These are phyloP conservation scores for Trichophyton equinum DNA, from an alignment of 2,329 filamentous ascomycete genomes.

Conservation along the genomic window DNA sequence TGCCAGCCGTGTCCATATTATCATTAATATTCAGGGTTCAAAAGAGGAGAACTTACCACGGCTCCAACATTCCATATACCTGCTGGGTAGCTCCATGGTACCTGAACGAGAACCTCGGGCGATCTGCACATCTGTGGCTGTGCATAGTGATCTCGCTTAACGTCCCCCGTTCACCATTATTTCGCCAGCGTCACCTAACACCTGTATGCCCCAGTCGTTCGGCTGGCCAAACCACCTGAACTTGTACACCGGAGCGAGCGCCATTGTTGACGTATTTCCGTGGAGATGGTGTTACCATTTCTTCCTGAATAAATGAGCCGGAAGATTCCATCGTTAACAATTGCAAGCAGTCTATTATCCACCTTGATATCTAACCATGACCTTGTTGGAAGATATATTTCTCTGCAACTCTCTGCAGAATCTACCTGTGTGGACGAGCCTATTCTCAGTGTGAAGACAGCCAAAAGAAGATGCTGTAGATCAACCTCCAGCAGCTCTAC, in stretches of 20 bases:
- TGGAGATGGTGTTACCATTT: conserved; percentile 5
- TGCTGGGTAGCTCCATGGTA: conserved; percentile 18
- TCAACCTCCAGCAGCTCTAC: conserved; percentile 6
- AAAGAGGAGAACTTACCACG: conserved; percentile 12
- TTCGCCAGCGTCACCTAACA: conserved; percentile 27
- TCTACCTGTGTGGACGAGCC: conserved; percentile 7
- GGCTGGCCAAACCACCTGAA: conserved; percentile 25
- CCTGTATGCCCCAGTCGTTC: conserved; percentile 14
- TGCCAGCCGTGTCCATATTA: background rate
- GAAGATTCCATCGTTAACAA: conserved; percentile 6
- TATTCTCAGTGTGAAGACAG: conserved; percentile 7
- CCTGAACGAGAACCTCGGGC: conserved; percentile 21
- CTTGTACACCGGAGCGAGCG: conserved; percentile 22
- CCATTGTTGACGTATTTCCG: conserved; percentile 6
- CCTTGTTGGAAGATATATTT: background rate
- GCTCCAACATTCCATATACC: conserved; percentile 24
- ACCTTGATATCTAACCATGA: conserved; percentile 4
- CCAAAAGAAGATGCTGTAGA: conserved; percentile 5
- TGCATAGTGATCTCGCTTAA: conserved; percentile 30
- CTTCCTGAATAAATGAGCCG: conserved; percentile 2
- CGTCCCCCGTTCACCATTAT: conserved; percentile 24
- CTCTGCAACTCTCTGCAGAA: background rate
- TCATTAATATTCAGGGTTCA: background rate
- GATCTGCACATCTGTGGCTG: conserved; percentile 25
- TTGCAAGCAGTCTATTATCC: conserved; percentile 5